Evolutionary conservation across 306 rosid genomes (phyloP).

Genomic region (Prosopis cineraria): DNA sequence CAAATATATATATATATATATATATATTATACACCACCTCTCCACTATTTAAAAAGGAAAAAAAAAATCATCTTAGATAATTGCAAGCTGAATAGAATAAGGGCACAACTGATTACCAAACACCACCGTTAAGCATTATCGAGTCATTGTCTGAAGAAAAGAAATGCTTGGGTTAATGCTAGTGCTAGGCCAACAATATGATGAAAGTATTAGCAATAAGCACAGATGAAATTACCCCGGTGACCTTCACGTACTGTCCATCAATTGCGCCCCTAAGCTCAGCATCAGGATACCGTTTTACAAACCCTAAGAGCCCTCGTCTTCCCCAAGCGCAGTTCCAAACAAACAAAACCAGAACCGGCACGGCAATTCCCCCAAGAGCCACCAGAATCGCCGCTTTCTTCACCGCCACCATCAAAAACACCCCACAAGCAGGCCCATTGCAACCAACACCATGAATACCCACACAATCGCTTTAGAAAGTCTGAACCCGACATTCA

Average conservation of each 20-base stretch:
- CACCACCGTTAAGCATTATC: constrained; percentile 7
- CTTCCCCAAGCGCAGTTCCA: constrained; percentile 81
- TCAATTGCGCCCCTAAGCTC: constrained; percentile 92
- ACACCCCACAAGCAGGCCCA: constrained; percentile 81
- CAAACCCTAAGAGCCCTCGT: constrained; percentile 75
- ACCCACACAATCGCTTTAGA: constrained; percentile 85
- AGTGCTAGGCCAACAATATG: not conserved
- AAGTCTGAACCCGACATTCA: constrained; percentile 68
- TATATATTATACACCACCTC: not conserved
- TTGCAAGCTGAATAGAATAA: constrained; percentile 16
- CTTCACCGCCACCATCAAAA: constrained; percentile 92
- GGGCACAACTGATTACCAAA: not conserved
- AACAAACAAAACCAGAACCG: constrained; percentile 45
- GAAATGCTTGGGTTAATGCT: not conserved
- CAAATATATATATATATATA: not conserved
- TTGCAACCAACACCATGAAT: constrained; percentile 67
- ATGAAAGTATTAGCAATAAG: constrained; percentile 3
- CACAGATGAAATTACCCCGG: constrained; percentile 72
- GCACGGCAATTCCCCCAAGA: constrained; percentile 56
- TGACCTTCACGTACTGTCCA: constrained; percentile 98
- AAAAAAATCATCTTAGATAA: not conserved
- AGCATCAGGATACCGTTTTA: constrained; percentile 79
- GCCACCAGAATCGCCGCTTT: constrained; percentile 68
- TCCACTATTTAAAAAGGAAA: not conserved
- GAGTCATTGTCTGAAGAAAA: constrained; percentile 2